Percentiles rank a stretch among this genome's conserved stretches.
These are phyloP conservation scores for Fusarium sp. DNA, from an alignment of 2,329 filamentous ascomycete species.

Conservation along the genomic window DNA sequence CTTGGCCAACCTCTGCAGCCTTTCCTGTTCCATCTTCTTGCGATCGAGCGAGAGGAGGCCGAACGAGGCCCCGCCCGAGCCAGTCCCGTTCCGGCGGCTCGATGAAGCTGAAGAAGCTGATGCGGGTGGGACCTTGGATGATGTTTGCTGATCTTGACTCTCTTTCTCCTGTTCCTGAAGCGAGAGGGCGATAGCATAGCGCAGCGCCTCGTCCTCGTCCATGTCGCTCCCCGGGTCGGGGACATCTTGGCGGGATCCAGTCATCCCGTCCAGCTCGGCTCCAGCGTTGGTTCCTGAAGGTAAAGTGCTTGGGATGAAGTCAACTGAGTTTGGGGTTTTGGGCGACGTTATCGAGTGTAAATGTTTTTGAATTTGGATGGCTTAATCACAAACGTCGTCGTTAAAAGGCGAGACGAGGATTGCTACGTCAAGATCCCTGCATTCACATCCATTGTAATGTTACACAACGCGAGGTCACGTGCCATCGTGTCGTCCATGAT, in stretches of 20 bases:
- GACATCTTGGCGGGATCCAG: conserved; percentile 33
- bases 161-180: conserved; percentile 51
- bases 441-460: conserved; percentile 17
- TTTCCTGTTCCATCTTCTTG: conserved; percentile 86
- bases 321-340: conserved; percentile 29
- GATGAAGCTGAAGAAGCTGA: conserved; percentile 26
- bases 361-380: conserved; percentile 17
- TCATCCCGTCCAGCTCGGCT: conserved; percentile 27
- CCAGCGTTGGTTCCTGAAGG: conserved; percentile 11
- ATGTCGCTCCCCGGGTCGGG: conserved; percentile 46
- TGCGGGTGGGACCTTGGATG: conserved; percentile 30
- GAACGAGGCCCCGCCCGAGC: conserved; percentile 31
- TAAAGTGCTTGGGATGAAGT: conserved; percentile 10
- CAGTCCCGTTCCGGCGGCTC: conserved; percentile 29
- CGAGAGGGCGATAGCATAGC: conserved; percentile 69
- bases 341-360: conserved; percentile 31
- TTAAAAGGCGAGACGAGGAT: conserved; percentile 11
- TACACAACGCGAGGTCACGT: conserved; percentile 43
- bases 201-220: conserved; percentile 69
- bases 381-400: conserved; percentile 16
- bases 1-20: conserved; percentile 76
- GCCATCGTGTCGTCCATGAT: conserved; percentile 23
- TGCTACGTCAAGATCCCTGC: conserved; percentile 32
- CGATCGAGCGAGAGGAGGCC: conserved; percentile 72
- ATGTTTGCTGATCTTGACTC: conserved; percentile 25